These are phyloP conservation scores for Eucalyptus sp. DNA, from an alignment of 345 rosid genomes.

Conservation along the genomic window DNA sequence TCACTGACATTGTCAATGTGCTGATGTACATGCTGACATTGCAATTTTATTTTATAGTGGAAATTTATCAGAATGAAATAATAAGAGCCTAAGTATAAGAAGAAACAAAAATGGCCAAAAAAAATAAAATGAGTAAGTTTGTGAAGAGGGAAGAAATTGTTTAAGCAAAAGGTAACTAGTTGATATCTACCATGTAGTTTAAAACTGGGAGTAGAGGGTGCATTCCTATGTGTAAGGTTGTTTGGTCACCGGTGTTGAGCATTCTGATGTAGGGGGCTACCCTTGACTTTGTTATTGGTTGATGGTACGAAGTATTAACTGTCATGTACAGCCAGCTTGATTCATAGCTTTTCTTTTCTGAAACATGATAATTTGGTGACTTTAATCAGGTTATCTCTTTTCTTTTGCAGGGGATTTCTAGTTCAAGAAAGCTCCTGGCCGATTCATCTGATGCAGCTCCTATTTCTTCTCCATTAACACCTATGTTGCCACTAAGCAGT, in stretches of 20 bases:
- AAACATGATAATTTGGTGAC: neutral
- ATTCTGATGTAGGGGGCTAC: neutral
- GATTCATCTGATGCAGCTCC: constrained; percentile 48
- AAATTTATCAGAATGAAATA: neutral
- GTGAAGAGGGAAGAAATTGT: neutral
- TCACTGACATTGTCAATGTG: neutral
- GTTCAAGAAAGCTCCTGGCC: constrained; percentile 49
- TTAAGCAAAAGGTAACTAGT: neutral
- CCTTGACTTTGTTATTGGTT: neutral
- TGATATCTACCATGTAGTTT: neutral
- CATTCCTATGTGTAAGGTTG: neutral
- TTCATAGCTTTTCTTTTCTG: neutral
- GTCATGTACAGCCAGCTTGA: neutral
- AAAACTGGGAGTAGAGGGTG: neutral
- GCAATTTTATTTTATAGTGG: neutral
- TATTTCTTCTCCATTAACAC: constrained; percentile 66
- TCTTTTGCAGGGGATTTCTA: constrained; percentile 49
- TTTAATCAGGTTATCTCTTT: neutral
- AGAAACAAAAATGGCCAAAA: neutral
- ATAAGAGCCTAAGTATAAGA: neutral
- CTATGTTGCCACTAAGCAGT: constrained; percentile 32
- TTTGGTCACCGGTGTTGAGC: neutral
- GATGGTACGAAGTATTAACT: neutral
- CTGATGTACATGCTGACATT: neutral
- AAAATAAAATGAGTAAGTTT: neutral